Base-by-base conservation (phyloP, 202 grass and related monocot genomes). In the Musa balbisiana region DNA sequence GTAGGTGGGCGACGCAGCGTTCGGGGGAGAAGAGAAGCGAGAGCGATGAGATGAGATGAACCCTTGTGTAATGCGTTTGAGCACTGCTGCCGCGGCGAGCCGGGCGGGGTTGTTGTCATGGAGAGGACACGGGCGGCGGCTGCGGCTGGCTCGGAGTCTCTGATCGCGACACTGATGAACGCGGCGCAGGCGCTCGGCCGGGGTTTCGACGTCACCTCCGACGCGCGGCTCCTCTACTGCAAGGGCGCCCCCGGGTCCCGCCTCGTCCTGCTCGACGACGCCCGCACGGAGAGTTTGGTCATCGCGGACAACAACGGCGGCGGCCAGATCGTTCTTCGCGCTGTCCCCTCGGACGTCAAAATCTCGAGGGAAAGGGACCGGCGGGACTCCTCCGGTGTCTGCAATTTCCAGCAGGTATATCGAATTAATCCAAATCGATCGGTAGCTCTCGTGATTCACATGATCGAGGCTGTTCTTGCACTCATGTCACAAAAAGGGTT, bases 181-280 rank as follows among this genome's bases (percentile, higher is more conserved):
- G 91, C 91, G 72, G 72, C 92, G 16, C 88, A 94, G 78, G 91
- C 95, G 54, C 88, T 99, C 62, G 95, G 95, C 2, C 89, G 95
- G 26, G 91, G 95, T 33, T 85, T 99, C 69, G 95, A 99, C 67
- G 91, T 92, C 8, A 86, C 91, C 8, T 85, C 85, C 10, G 95
- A 99, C 83, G 87, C 92, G 66, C 85, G 95, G 22, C 76, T 99
- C 51, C 95, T 99, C 69, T 99, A 99, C 81, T 95, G 95, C 83
- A 99, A 92, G 85, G 95, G 91, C 73, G 63, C 83, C 20, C 89
- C 80, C 65, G 85, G 80, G 62, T 78, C 89, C 70, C 90, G 95
- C 71, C 95, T 99, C 64, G 87, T 99, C 25, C 49, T 56, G 12
- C 81, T 85, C 64, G 89, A 93, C 66, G 91, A 86, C 20, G 77